Base-by-base conservation (phyloP, 2,329 filamentous ascomycete genomes). In the Xylaria sp. region DNA sequence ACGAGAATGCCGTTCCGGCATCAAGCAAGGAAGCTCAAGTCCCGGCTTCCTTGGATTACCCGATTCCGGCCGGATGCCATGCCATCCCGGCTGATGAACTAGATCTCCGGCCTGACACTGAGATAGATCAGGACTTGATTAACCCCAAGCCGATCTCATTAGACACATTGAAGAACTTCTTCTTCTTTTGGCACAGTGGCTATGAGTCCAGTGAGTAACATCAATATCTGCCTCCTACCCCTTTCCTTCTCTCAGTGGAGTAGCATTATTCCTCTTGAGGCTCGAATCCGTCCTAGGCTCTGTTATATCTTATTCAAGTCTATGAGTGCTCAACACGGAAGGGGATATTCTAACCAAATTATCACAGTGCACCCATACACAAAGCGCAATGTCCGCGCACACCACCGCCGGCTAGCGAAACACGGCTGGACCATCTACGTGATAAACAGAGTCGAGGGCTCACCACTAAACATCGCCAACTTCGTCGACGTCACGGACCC, bases 101-200 rank as follows among this genome's bases (percentile, higher is more conserved):
- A 9, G 85, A 87, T 66, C 76, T 83, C 3, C 81, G 85, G 9
- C 73, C 84, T 2, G 85, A 87, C 59, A 69, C 77, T 3, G 81
- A 84, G 66, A 78, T 87, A 34, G 85, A 87, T 66, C 63, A 79
- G 18, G 80, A 80, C 12, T 71, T 87, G 37, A 72, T 82, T 0
- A 74, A 83, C 60, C 82, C 81, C 0, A 73, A 71, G 23, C 79
- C 82, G 23, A 76, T 84, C 34, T 74, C 78, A 51, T 4, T 20
- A 0, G 75, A 78, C 25, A 69, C 65, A 37, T 81, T 83, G 55
- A 88, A 88, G 75, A 87, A 88, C 57, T 78, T 89, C 31, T 89
- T 86, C 82, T 86, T 88, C 74, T 89, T 87, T 78, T 89, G 87
- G 87, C 82, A 88, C 74, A 78, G 78, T 3, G 87, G 87, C 34